Evolutionary conservation across 139 green algal genomes (phyloP).

Genomic region (Chlamydomonas asymmetrica): DNA sequence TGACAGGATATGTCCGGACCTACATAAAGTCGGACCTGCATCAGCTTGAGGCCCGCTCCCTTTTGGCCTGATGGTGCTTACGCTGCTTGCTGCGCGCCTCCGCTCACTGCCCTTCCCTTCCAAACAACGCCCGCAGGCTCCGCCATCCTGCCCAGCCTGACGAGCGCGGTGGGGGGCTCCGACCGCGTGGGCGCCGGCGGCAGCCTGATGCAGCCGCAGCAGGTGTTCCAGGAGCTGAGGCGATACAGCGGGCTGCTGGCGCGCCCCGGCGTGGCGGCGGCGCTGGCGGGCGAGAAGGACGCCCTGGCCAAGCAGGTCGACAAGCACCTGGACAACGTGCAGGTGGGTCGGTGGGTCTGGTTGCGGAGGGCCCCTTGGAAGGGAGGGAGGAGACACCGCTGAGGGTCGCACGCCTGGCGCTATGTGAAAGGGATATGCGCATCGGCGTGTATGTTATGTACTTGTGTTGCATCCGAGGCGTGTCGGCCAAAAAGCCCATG

Average conservation of each 20-base stretch:
- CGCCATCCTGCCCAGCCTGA: constrained; percentile 58
- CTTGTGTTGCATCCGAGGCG: too few species aligned
- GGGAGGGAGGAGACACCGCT: too few species aligned
- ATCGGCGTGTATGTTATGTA: too few species aligned
- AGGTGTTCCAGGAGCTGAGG: constrained; percentile 61
- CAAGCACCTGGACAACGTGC: constrained; percentile 52
- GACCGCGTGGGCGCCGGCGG: not conserved
- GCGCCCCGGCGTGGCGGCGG: constrained; percentile 47
- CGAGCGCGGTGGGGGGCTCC: constrained; percentile 48
- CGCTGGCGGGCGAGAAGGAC: constrained; percentile 51
- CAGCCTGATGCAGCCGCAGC: constrained; percentile 55
- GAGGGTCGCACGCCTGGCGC: too few species aligned
- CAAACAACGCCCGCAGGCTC: constrained; percentile 37
- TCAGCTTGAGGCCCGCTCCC: too few species aligned
- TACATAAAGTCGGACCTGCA: too few species aligned
- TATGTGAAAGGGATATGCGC: too few species aligned
- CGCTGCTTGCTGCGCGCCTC: not conserved
- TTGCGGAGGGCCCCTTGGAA: too few species aligned
- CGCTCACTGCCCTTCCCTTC: not conserved
- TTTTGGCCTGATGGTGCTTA: too few species aligned
- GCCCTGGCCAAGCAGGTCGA: constrained; percentile 54
- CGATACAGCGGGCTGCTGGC: constrained; percentile 58
- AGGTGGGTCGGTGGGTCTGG: too few species aligned
- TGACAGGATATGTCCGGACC: too few species aligned
- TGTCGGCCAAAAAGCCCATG: too few species aligned